phyloP scores from a whole-genome alignment of 257 asterid species.

The Rehmannia glutinosa region DNA sequence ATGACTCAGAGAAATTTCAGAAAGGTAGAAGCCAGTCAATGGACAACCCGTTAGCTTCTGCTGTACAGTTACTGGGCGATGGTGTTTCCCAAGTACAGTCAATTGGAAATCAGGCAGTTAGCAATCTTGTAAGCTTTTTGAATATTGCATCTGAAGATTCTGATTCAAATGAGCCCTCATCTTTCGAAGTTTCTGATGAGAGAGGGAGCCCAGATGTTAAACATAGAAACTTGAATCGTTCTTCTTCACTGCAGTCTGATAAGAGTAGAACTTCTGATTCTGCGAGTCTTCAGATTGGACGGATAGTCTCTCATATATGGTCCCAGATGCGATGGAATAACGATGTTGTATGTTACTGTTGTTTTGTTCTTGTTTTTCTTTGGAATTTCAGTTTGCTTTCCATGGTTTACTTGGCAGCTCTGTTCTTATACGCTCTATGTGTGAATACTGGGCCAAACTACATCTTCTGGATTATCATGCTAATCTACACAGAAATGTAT shows the following conservation, averaged over 20 bases:
- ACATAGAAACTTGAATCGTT: constrained; percentile 41
- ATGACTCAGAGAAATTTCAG: constrained; percentile 40
- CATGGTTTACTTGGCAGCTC: constrained; percentile 82
- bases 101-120: constrained; percentile 94
- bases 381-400: constrained; percentile 99
- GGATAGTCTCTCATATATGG: constrained; percentile 80
- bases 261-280: constrained; percentile 68
- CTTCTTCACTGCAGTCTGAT: constrained; percentile 76
- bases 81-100: constrained; percentile 97
- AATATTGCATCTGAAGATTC: constrained; percentile 76
- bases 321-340: constrained; percentile 91
- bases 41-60: constrained; percentile 83
- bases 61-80: constrained; percentile 87
- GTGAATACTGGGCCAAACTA: constrained; percentile 92
- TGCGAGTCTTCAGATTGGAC: constrained; percentile 73
- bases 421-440: constrained; percentile 88
- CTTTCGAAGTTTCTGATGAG: constrained; percentile 40
- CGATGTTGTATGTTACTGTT: constrained; percentile 90
- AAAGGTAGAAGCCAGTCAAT: constrained; percentile 54
- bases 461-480: constrained; percentile 90
- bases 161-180: constrained; percentile 58
- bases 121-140: constrained; percentile 81
- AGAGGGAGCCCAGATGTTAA: constrained; percentile 27
- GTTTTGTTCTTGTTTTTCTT: constrained; percentile 79
- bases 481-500: constrained; percentile 85